Percentiles rank a stretch among this genome's conserved stretches.
phyloP scores from a whole-genome alignment of 1,139 yeast species.

The Pichia sp. region DNA sequence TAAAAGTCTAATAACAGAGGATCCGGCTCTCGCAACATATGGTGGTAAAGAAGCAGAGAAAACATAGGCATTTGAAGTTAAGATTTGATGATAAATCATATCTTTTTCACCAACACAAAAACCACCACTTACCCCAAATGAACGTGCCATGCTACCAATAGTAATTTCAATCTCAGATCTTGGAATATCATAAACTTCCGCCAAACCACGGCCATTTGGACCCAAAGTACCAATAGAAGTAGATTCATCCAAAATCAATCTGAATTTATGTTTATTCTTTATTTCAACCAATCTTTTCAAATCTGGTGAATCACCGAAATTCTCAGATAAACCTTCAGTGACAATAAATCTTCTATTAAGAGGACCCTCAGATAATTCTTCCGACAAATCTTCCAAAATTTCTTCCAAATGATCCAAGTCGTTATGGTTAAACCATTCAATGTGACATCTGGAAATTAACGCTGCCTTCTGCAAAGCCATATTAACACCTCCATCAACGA shows the following conservation, averaged over 20 bases:
- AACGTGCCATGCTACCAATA: constrained; percentile 75
- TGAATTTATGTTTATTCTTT: constrained; percentile 73
- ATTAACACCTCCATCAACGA: constrained; percentile 77
- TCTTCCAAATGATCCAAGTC: constrained; percentile 76
- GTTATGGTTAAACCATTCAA: constrained; percentile 81
- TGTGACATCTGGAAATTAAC: constrained; percentile 76
- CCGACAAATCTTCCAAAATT: constrained; percentile 54
- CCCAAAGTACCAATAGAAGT: constrained; percentile 86
- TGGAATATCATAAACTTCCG: constrained; percentile 62
- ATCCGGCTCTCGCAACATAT: constrained; percentile 69
- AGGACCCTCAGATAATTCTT: constrained; percentile 60
- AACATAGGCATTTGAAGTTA: constrained; percentile 83
- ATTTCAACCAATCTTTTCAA: constrained; percentile 63
- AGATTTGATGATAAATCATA: constrained; percentile 89
- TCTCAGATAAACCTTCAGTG: constrained; percentile 83
- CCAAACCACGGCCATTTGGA: constrained; percentile 72
- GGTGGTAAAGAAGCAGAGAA: constrained; percentile 96
- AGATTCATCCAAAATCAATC: constrained; percentile 82
- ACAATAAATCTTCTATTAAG: constrained; percentile 81
- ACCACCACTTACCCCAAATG: constrained; percentile 91
- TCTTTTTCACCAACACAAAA: constrained; percentile 81
- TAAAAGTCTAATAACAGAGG: constrained; percentile 47
- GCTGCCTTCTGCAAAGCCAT: constrained; percentile 84
- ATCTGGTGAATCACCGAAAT: constrained; percentile 74
- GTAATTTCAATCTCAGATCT: constrained; percentile 71